These are phyloP conservation scores for Wickerhamomyces bovis DNA, from an alignment of 805 yeast genomes.

Conservation along the genomic window DNA sequence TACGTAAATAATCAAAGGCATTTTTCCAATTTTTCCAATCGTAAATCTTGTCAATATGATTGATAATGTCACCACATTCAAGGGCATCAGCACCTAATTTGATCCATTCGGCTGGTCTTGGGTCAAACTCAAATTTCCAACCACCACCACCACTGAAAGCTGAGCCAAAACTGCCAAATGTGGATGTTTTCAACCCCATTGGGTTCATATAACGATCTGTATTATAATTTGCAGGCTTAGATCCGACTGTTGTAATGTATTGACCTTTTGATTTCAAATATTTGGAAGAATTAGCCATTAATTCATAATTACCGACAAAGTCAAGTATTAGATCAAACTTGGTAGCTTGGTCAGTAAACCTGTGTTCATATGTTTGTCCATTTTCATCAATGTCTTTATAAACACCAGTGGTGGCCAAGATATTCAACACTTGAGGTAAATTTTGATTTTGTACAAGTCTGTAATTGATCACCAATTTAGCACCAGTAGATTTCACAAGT, in stretches of 20 bases:
- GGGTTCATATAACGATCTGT: constrained; percentile 30
- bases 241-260: constrained; percentile 62
- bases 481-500: constrained; percentile 44
- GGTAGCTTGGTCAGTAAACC: constrained; percentile 9
- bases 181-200: constrained; percentile 28
- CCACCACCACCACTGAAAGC: constrained; percentile 30
- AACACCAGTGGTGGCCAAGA: constrained; percentile 25
- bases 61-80: constrained; percentile 38
- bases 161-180: constrained; percentile 24
- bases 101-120: constrained; percentile 33
- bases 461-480: constrained; percentile 47
- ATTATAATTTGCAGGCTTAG: constrained; percentile 36
- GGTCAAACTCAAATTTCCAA: constrained; percentile 29
- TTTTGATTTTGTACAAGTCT: constrained; percentile 16
- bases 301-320: constrained; percentile 60
- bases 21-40: constrained; percentile 47
- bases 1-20: constrained; percentile 48
- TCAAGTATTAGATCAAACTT: constrained; percentile 61
- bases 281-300: constrained; percentile 32
- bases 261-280: constrained; percentile 36
- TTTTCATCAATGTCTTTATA: constrained; percentile 25
- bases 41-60: constrained; percentile 43
- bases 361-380: constrained; percentile 21
- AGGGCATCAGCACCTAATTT: constrained; percentile 39
- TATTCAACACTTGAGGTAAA: constrained; percentile 15